Conservation (phyloP, 2,329 filamentous ascomycete species). For the Dactylellina parvicollis region DNA sequence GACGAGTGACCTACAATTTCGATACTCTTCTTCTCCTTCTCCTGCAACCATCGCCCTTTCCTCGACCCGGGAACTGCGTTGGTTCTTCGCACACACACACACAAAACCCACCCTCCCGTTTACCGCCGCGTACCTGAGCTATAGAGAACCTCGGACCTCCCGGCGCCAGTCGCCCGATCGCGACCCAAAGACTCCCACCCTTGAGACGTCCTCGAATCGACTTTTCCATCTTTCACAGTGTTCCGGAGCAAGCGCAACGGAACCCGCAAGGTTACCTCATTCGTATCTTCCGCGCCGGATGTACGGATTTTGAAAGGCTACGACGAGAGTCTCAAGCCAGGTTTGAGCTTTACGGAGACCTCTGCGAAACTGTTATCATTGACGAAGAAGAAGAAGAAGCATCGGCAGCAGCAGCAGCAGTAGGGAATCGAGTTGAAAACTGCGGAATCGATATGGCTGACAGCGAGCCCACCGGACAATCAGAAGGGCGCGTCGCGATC, state of each 20-base stretch:
- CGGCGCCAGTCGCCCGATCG: not conserved
- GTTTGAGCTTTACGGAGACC: slow-evolving; percentile 3
- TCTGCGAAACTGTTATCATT: slow-evolving; percentile 9
- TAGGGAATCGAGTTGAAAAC: slow-evolving; percentile 10
- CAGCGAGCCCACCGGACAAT: slow-evolving; percentile 38
- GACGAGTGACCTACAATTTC: slow-evolving; percentile 11
- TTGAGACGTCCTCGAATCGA: not conserved
- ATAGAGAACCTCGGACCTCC: slow-evolving; percentile 1
- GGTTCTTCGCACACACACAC: too few relatives aligned
- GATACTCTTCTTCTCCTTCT: not conserved
- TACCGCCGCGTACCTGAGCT: not conserved
- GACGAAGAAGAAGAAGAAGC: too few relatives aligned
- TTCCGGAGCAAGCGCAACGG: too few relatives aligned
- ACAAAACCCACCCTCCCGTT: not conserved
- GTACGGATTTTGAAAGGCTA: slow-evolving; percentile 3
- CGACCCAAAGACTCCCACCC: not conserved
- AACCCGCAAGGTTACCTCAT: too few relatives aligned
- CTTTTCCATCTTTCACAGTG: not conserved
- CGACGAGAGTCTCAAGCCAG: not conserved
- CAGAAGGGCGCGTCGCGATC: slow-evolving; percentile 41
- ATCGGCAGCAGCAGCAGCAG: too few relatives aligned
- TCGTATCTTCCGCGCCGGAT: not conserved
- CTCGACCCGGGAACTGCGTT: not conserved
- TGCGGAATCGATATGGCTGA: slow-evolving; percentile 39
- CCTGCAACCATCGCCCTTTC: not conserved